A percentile compares a stretch with the other conserved stretches of the same genome.
These are phyloP conservation scores for Scedosporium minutisporum DNA, from an alignment of 2,329 filamentous ascomycete species.

Conservation along the genomic window DNA sequence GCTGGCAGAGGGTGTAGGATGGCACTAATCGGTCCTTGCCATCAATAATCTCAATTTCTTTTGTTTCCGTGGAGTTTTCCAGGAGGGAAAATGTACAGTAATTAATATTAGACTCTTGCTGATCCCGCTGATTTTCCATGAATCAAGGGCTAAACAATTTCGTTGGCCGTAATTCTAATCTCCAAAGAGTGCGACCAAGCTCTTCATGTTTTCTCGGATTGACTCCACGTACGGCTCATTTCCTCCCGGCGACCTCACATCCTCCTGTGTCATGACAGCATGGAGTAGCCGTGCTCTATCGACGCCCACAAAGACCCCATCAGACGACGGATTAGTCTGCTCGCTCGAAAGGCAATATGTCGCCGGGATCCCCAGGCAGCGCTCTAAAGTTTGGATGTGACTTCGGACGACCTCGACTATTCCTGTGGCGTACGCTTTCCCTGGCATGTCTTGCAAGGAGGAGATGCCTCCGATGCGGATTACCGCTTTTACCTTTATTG, in stretches of 20 bases:
- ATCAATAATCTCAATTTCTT: background rate
- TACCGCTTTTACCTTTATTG: constrained; percentile 15
- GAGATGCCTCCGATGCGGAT: constrained; percentile 14
- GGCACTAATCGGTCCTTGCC: background rate
- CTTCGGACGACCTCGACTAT: constrained; percentile 13
- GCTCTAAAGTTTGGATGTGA: constrained; percentile 13
- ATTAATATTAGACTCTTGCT: too few species aligned
- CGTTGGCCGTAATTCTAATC: constrained; percentile 5
- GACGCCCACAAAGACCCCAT: constrained; percentile 11
- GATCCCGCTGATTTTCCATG: too few species aligned
- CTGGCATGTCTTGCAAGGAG: constrained; percentile 15
- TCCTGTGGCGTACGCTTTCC: constrained; percentile 13
- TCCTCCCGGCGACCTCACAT: constrained; percentile 12
- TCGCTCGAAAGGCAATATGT: constrained; percentile 13
- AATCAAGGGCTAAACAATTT: too few species aligned
- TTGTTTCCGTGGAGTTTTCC: too few species aligned
- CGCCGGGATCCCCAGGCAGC: constrained; percentile 13
- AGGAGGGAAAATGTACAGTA: too few species aligned
- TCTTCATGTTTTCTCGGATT: constrained; percentile 14
- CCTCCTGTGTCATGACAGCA: constrained; percentile 13
- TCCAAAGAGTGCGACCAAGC: constrained; percentile 12
- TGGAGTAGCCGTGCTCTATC: constrained; percentile 13
- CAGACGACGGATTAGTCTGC: constrained; percentile 7
- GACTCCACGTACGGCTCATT: constrained; percentile 14
- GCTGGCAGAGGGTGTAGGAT: background rate